Conservation (phyloP, 2,329 filamentous ascomycete species). For the Colletotrichum filicis region DNA sequence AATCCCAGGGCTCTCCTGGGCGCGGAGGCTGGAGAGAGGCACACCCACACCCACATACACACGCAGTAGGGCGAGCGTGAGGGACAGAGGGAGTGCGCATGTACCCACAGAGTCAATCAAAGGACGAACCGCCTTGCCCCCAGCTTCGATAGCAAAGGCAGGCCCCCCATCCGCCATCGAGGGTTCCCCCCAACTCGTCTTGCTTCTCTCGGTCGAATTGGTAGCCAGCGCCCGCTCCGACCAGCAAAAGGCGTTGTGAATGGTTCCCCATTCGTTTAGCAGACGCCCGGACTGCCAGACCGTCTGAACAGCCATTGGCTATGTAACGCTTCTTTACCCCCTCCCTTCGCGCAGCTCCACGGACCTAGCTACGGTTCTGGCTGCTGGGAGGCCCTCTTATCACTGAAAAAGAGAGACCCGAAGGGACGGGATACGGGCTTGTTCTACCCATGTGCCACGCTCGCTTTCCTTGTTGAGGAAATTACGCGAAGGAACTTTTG, state of each 20-base stretch:
- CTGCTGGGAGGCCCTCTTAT: constrained; percentile 27
- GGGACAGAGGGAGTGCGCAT: not conserved
- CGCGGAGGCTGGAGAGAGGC: constrained; percentile 8
- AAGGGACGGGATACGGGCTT: constrained; percentile 33
- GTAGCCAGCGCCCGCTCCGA: constrained; percentile 31
- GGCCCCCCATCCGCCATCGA: constrained; percentile 9
- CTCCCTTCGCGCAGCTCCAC: constrained; percentile 29
- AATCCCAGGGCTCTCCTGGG: constrained; percentile 14
- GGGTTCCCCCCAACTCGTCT: constrained; percentile 7
- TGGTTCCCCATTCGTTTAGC: constrained; percentile 30
- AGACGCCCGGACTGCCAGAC: constrained; percentile 29
- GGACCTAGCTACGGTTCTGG: constrained; percentile 21
- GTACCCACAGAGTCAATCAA: constrained; percentile 22
- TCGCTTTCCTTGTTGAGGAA: constrained; percentile 49
- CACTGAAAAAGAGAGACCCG: constrained; percentile 21
- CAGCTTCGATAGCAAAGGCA: constrained; percentile 22
- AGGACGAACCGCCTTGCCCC: constrained; percentile 22
- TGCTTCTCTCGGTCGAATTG: constrained; percentile 31
- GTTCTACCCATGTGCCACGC: constrained; percentile 39
- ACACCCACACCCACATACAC: not conserved
- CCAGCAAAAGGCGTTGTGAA: constrained; percentile 21
- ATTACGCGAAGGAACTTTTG: constrained; percentile 54
- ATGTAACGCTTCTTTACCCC: constrained; percentile 25
- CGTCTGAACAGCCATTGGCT: constrained; percentile 28
- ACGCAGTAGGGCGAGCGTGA: constrained; percentile 9